phyloP scores from a whole-genome alignment of 169 alveolate genomes.

The Cyclospora cayetanensis region DNA sequence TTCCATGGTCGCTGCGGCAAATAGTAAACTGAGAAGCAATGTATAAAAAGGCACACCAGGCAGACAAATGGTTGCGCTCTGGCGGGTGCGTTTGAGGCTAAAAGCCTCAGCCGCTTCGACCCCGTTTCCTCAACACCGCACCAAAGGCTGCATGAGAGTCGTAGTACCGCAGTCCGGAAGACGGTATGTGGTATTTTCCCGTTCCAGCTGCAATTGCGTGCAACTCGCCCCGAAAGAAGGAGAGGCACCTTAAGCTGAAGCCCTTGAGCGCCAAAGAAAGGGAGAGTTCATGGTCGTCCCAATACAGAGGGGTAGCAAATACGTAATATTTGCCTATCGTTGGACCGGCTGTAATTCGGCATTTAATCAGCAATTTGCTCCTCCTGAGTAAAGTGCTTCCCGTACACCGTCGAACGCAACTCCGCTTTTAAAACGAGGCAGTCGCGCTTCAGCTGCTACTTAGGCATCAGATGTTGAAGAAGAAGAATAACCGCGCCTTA shows the following conservation, averaged over 20 bases:
- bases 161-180: not conserved
- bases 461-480: not conserved
- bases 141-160: slow-evolving; percentile 45
- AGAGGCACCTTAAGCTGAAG: slow-evolving; percentile 27
- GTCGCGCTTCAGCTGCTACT: slow-evolving; percentile 1
- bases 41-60: not conserved
- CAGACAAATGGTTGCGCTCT: no score
- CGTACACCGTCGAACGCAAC: not conserved
- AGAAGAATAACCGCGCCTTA: not conserved
- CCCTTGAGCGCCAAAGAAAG: not conserved
- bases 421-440: not conserved
- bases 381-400: not conserved
- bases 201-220: not conserved
- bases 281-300: slow-evolving; percentile 52
- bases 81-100: no score
- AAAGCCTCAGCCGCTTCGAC: not conserved
- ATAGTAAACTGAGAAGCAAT: no score
- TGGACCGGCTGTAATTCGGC: slow-evolving; percentile 2
- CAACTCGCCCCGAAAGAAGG: slow-evolving; percentile 19
- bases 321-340: not conserved
- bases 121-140: not conserved
- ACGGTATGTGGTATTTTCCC: not conserved
- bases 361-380: not conserved
- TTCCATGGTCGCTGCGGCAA: slow-evolving; percentile 34
- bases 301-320: not conserved